Conservation (phyloP, 495 filamentous ascomycete genomes). For the Elaphomyces granulatus region DNA sequence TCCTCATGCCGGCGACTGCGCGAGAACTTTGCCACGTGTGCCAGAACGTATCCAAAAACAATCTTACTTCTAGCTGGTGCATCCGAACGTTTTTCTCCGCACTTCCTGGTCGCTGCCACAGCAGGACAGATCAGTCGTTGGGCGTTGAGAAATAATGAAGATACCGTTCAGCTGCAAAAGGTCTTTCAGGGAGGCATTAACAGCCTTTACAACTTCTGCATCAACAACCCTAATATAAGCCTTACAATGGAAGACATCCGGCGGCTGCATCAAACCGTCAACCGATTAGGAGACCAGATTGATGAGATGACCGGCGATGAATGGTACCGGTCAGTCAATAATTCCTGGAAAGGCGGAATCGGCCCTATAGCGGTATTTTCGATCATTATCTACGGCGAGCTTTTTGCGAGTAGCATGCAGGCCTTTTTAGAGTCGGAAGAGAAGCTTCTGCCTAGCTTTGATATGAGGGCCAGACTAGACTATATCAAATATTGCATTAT, state of each 20-base stretch:
- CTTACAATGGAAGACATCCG: constrained; percentile 24
- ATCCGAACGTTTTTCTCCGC: too few relatives aligned
- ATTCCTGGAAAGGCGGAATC: constrained; percentile 25
- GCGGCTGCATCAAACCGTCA: constrained; percentile 16
- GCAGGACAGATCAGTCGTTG: constrained; percentile 19
- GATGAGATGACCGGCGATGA: constrained; percentile 20
- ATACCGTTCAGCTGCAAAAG: constrained; percentile 10
- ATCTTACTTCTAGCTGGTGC: too few relatives aligned
- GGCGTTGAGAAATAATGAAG: constrained; percentile 16
- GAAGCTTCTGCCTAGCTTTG: constrained; percentile 3
- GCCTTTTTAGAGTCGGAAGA: constrained; percentile 12
- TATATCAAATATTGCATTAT: constrained; percentile 27
- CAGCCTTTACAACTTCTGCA: constrained; percentile 19
- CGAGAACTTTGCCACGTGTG: too few relatives aligned
- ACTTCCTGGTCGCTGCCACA: constrained; percentile 23
- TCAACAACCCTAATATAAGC: constrained; percentile 10
- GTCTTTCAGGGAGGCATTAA: constrained; percentile 15
- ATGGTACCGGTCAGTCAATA: constrained; percentile 12
- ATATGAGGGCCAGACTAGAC: constrained; percentile 18
- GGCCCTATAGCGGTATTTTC: constrained; percentile 19
- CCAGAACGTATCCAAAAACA: too few relatives aligned
- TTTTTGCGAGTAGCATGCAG: constrained; percentile 20
- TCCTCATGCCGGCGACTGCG: too few relatives aligned
- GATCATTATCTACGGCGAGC: constrained; percentile 24
- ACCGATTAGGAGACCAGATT: constrained; percentile 20